Evolutionary conservation across 352 stramenopile species (phyloP).

Genomic region (Globisporangium ultimum): DNA sequence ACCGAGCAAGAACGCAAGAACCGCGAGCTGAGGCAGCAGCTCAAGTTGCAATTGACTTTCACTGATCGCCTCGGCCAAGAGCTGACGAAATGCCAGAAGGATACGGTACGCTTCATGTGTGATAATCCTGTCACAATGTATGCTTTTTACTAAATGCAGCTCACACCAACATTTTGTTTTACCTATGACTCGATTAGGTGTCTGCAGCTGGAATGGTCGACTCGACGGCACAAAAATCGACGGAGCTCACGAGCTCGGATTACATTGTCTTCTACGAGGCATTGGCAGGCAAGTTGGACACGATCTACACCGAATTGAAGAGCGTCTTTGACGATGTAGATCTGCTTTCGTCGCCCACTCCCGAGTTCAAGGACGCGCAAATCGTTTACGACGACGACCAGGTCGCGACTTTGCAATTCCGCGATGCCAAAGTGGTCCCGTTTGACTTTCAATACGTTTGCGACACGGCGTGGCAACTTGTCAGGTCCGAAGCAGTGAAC

Average conservation of each 20-base stretch:
- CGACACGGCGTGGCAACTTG: slow-evolving; percentile 1
- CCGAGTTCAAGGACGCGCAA: slow-evolving; percentile 1
- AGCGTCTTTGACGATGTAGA: background rate
- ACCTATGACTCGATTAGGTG: too few relatives aligned
- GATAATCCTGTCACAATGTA: too few relatives aligned
- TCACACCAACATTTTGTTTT: too few relatives aligned
- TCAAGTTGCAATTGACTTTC: too few relatives aligned
- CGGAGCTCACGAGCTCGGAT: slow-evolving; percentile 1
- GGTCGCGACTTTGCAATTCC: slow-evolving; percentile 6
- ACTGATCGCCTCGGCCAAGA: too few relatives aligned
- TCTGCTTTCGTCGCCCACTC: background rate
- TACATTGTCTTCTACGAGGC: slow-evolving; percentile 4
- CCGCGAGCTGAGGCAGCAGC: too few relatives aligned
- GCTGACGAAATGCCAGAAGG: too few relatives aligned
- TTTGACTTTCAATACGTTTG: slow-evolving; percentile 10
- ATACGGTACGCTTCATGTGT: too few relatives aligned
- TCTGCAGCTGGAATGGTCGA: background rate
- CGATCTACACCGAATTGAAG: slow-evolving; percentile 10
- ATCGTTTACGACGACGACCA: background rate
- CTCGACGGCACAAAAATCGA: too few relatives aligned
- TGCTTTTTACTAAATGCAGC: too few relatives aligned
- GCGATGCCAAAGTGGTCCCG: slow-evolving; percentile 10
- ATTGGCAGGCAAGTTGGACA: slow-evolving; percentile 3
- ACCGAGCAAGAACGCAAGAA: too few relatives aligned
- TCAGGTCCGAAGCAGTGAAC: background rate